Evolutionary conservation across 2,329 filamentous ascomycete genomes (phyloP), one percentile per base, ranked within the genome.

Genomic region (Sphaerulina populicola): DNA sequence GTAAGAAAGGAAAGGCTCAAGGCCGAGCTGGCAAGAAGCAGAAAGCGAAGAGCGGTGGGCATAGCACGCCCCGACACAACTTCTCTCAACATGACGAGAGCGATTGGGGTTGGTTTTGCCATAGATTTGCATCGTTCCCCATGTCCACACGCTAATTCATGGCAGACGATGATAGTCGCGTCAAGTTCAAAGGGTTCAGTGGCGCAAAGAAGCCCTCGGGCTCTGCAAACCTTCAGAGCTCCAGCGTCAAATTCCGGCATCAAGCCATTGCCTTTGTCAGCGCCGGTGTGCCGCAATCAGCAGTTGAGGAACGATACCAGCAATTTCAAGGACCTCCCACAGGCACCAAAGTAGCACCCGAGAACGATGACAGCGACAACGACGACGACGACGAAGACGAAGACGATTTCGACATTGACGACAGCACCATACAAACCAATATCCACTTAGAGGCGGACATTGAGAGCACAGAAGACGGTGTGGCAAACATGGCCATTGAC

Each of bases 181-280:
- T 54, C 31, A 50, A 53, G 11, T 66, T 66, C 55, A 56, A 54
- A 48, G 64, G 64, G 50, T 66, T 67, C 39, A 49, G 60, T 45
- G 51, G 41, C 33, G 37, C 49, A 29, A 49, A 55, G 60, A 42
- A 52, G 40, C 41, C 46, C 50, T 50, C 51, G 31, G 44, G 47
- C 21, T 48, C 52, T 27, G 45, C 37, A n/a, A 57, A 68, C 29
- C 64, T 70, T 41, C 76, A 74, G 66, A 71, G 72, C 49, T 65
- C 72, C 2, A 71, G 73, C 54, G 66, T 69, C 44, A 74, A 74
- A 56, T 70, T 85, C 44, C 74, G 82, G 52, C 68, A 82, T 59
- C 71, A 75, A 48, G 69, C 70, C 21, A 73, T 85, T 45, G 64
- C 68, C 1, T 86, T 86, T 62, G 74, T 85, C 53, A 81, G 78